phyloP scores from a whole-genome alignment of 768 basidiomycete species.

The Boletellus emodensis region DNA sequence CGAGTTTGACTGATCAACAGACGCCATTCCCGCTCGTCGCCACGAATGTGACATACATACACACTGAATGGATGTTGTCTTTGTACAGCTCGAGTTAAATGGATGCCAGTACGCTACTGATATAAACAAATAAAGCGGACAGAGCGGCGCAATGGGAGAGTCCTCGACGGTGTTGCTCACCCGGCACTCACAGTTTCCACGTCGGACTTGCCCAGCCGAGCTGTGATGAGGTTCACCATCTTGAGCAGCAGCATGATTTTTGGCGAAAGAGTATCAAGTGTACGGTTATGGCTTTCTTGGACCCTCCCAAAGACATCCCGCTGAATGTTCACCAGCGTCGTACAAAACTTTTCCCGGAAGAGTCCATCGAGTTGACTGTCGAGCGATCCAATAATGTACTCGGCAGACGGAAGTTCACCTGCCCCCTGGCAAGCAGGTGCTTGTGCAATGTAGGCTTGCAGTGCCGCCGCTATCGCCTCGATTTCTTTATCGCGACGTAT shows the following conservation, averaged over 20 bases:
- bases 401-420: slow-evolving; percentile 22
- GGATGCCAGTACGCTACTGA: not conserved
- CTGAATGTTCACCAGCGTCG: slow-evolving; percentile 18
- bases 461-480: slow-evolving; percentile 28
- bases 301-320: slow-evolving; percentile 24
- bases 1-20: slow-evolving; percentile 58
- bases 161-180: slow-evolving; percentile 1
- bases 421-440: slow-evolving; percentile 8
- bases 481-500: slow-evolving; percentile 24
- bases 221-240: slow-evolving; percentile 31
- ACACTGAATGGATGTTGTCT: slow-evolving; percentile 7
- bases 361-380: slow-evolving; percentile 22
- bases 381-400: slow-evolving; percentile 30
- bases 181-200: slow-evolving; percentile 1
- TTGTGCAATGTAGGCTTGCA: slow-evolving; percentile 32
- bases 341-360: slow-evolving; percentile 22
- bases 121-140: not conserved
- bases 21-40: not conserved
- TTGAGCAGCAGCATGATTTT: slow-evolving; percentile 23
- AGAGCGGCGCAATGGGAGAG: not conserved
- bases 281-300: slow-evolving; percentile 17
- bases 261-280: slow-evolving; percentile 25
- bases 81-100: slow-evolving; percentile 4
- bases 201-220: slow-evolving; percentile 23
- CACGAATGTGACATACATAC: slow-evolving; percentile 14